Evolutionary conservation across 352 stramenopile species (phyloP).

Genomic region (Phytophthora sp.): DNA sequence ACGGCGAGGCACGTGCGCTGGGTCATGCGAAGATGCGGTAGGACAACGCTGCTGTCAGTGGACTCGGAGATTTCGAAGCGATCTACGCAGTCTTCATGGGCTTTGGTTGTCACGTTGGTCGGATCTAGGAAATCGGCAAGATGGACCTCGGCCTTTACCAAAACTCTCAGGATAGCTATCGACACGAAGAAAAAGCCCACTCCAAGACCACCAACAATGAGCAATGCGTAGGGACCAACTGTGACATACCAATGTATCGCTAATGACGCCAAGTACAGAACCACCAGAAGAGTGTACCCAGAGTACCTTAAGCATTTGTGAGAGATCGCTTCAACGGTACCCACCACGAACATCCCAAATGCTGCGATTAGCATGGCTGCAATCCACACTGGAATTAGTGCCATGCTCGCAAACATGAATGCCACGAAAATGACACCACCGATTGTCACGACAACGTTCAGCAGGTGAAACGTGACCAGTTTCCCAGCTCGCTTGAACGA

Average conservation of each 20-base stretch:
- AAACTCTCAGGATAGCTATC: not conserved
- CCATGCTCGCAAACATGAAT: conserved; percentile 13
- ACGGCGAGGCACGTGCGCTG: not conserved
- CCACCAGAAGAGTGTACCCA: not conserved
- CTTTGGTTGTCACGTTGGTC: not conserved
- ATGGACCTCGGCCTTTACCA: conserved; percentile 10
- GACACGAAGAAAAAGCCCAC: conserved; percentile 12
- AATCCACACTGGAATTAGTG: conserved; percentile 14
- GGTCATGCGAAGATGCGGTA: conserved; percentile 11
- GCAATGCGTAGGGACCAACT: not conserved
- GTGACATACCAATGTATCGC: conserved; percentile 3
- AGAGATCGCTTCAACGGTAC: not conserved
- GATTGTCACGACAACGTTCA: conserved; percentile 13
- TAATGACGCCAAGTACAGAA: conserved; percentile 10
- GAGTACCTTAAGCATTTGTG: conserved; percentile 6
- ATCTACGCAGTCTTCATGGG: conserved; percentile 2
- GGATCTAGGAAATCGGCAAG: conserved; percentile 2
- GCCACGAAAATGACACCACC: conserved; percentile 6
- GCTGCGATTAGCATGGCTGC: not conserved
- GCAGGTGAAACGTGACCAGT: conserved; percentile 17
- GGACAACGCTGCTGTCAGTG: conserved; percentile 1
- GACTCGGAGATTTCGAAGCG: conserved; percentile 7
- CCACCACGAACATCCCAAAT: not conserved
- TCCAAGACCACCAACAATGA: not conserved
- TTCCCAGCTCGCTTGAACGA: conserved; percentile 3